phyloP scores from a whole-genome alignment of 2,329 filamentous ascomycete species.

The Pseudogymnoascus sp. region DNA sequence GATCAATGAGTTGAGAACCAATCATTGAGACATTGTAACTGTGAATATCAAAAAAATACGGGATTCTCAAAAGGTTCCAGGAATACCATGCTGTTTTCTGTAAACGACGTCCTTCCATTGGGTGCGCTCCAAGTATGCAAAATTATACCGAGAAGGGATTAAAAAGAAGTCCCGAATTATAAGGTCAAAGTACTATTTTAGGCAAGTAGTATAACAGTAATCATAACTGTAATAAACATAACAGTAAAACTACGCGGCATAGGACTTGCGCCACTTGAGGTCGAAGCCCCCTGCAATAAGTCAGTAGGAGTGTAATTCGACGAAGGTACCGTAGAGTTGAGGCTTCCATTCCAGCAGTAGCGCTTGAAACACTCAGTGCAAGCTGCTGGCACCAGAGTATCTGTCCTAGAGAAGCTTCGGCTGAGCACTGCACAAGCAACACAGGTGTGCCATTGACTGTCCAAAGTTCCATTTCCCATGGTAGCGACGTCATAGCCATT shows the following conservation, averaged over 20 bases:
- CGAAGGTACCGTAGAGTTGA: slow-evolving; percentile 16
- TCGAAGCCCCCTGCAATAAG: background rate
- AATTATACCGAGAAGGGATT: background rate
- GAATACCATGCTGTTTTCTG: background rate
- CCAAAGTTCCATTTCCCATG: slow-evolving; percentile 68
- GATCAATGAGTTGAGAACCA: background rate
- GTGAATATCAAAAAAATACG: background rate
- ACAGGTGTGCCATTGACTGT: slow-evolving; percentile 70
- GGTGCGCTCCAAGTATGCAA: background rate
- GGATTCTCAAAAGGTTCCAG: background rate
- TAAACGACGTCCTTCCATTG: background rate
- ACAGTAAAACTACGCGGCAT: background rate
- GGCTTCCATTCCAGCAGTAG: slow-evolving; percentile 84
- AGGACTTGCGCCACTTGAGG: background rate
- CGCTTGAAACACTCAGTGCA: slow-evolving; percentile 68
- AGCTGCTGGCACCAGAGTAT: slow-evolving; percentile 56
- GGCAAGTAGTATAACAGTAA: background rate
- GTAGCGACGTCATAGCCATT: slow-evolving; percentile 84
- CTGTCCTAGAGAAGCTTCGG: slow-evolving; percentile 65
- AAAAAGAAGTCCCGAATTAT: background rate
- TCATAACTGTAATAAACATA: background rate
- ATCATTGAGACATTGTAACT: background rate
- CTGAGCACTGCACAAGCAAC: slow-evolving; percentile 80
- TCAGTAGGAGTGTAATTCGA: slow-evolving; percentile 18
- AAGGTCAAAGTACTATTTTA: background rate